Conservation (phyloP, 306 rosid genomes). For the Acacia crassicarpa region DNA sequence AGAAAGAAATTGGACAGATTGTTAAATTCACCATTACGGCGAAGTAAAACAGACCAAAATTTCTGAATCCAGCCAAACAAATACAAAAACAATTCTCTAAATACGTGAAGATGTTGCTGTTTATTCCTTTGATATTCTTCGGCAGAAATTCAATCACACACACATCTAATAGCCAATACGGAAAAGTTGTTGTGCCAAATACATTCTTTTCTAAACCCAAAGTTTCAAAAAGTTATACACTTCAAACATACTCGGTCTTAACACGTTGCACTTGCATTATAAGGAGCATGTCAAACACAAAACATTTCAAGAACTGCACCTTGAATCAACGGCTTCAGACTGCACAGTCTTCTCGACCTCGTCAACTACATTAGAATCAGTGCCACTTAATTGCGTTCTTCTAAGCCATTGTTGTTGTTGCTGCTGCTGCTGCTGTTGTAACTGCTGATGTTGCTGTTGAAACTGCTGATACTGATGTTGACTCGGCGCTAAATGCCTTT, state of each 20-base stretch:
- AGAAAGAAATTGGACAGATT: neutral
- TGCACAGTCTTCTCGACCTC: constrained; percentile 99
- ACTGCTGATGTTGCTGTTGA: constrained; percentile 40
- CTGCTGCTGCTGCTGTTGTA: constrained; percentile 23
- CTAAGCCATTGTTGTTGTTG: constrained; percentile 76
- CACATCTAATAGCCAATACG: neutral
- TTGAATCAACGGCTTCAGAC: constrained; percentile 81
- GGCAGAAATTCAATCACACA: constrained; percentile 6
- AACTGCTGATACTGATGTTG: constrained; percentile 38
- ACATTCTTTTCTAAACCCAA: neutral
- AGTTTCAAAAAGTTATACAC: neutral
- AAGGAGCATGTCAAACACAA: neutral
- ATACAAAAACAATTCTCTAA: neutral
- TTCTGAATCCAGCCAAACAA: constrained; percentile 4
- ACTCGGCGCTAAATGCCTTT: constrained; percentile 45
- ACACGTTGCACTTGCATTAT: constrained; percentile 6
- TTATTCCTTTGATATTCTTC: neutral
- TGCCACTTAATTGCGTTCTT: constrained; percentile 72
- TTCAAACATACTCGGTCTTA: neutral
- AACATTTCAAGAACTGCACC: constrained; percentile 45
- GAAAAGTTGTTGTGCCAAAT: neutral
- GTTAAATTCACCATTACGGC: neutral
- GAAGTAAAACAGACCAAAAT: neutral
- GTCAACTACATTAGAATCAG: constrained; percentile 56
- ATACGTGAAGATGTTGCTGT: neutral